Conservation (phyloP, 2,329 filamentous ascomycete genomes). For the Hypomyces perniciosus region DNA sequence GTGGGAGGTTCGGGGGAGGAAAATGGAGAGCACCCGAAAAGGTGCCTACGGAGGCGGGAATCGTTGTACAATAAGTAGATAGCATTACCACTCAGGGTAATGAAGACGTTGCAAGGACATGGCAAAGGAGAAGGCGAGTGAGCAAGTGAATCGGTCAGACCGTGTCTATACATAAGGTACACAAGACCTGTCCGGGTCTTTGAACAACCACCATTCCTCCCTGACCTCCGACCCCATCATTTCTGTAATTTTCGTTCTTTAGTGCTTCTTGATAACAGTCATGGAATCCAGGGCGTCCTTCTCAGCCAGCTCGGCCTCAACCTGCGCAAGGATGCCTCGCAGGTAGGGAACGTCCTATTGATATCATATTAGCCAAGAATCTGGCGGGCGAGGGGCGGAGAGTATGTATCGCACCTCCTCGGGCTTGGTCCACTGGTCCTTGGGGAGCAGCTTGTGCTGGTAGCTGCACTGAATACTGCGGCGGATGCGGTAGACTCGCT, state of each 20-base stretch:
- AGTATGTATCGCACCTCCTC: conserved; percentile 39
- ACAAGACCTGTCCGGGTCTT: conserved; percentile 16
- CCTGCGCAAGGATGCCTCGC: conserved; percentile 44
- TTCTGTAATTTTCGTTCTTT: conserved; percentile 15
- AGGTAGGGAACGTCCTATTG: conserved; percentile 50
- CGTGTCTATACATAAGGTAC: conserved; percentile 32
- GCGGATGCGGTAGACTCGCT: conserved; percentile 95
- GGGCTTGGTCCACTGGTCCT: conserved; percentile 54
- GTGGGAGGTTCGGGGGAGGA: not conserved
- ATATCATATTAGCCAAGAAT: conserved; percentile 1
- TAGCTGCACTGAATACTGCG: conserved; percentile 77
- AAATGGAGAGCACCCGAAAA: not conserved
- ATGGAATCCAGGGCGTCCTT: conserved; percentile 47
- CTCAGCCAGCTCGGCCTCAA: conserved; percentile 46
- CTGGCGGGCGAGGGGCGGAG: not conserved
- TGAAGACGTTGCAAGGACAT: not conserved
- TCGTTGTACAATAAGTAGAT: conserved; percentile 11
- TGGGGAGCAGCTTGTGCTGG: conserved; percentile 59
- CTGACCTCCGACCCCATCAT: conserved; percentile 5
- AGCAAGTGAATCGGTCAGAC: conserved; percentile 25
- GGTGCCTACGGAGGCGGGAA: not conserved
- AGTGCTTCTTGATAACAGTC: conserved; percentile 45
- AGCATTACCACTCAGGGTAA: conserved; percentile 12
- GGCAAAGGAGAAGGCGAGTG: conserved; percentile 5
- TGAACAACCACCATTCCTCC: conserved; percentile 5